These are phyloP conservation scores for Lagenaria siceraria DNA, from an alignment of 306 rosid species.

Conservation along the genomic window DNA sequence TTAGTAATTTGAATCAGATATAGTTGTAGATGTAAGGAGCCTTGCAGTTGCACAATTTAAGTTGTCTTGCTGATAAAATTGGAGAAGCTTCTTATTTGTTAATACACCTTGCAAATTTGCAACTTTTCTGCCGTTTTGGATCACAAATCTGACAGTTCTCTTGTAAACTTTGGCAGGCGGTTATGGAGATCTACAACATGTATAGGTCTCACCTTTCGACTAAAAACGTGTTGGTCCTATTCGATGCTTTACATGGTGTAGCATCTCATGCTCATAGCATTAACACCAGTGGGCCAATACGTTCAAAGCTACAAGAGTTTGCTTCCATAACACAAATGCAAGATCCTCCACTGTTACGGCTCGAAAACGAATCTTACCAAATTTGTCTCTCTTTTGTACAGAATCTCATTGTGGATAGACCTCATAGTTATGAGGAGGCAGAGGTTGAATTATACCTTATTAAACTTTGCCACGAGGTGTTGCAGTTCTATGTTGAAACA, in stretches of 20 bases:
- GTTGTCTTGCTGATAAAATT: not conserved
- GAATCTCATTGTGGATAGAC: slow-evolving; percentile 66
- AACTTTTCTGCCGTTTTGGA: not conserved
- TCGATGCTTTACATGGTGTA: slow-evolving; percentile 59
- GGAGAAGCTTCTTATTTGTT: not conserved
- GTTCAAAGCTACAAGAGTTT: slow-evolving; percentile 83
- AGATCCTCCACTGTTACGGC: slow-evolving; percentile 93
- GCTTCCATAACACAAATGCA: slow-evolving; percentile 92
- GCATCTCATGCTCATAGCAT: slow-evolving; percentile 75
- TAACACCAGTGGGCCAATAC: slow-evolving; percentile 37
- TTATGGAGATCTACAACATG: slow-evolving; percentile 81
- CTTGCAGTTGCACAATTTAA: no score
- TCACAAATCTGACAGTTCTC: slow-evolving; percentile 1
- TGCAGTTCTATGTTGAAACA: slow-evolving; percentile 58
- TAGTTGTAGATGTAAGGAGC: not conserved
- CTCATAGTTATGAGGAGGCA: slow-evolving; percentile 38
- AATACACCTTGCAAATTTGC: not conserved
- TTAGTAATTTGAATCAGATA: not conserved
- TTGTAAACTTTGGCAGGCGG: slow-evolving; percentile 61
- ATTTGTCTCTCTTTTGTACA: slow-evolving; percentile 78
- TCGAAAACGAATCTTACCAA: slow-evolving; percentile 89
- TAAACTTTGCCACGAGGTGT: slow-evolving; percentile 61
- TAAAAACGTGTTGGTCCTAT: slow-evolving; percentile 48
- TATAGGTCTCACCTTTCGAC: slow-evolving; percentile 56
- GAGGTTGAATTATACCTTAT: slow-evolving; percentile 68